Evolutionary conservation across 495 filamentous ascomycete species (phyloP), one percentile per base, ranked within the genome.

Genomic region (Penicillium manginii): DNA sequence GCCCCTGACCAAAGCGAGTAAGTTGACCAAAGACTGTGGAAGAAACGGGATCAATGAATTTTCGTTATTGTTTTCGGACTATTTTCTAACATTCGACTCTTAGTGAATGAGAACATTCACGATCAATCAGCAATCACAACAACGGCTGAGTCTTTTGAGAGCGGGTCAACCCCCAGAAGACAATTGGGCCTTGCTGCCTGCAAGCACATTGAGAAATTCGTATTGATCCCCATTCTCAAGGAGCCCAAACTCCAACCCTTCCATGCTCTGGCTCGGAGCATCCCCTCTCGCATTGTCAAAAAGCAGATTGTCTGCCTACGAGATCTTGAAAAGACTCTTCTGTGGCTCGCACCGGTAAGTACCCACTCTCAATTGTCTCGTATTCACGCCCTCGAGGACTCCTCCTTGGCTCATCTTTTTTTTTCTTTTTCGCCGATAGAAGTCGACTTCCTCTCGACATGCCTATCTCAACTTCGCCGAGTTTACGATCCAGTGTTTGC

Each of bases 311-410:
- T 87, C 57, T 94, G 88, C 75, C 84, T 97, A 10, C 82, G 92
- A 68, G 92, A 96, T 71, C 81, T 96, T 26, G 92, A 97, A 75
- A 96, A 96, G 83, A 91, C 89, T 12, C 76, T 97, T 48, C 82
- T 96, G 62, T 91, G 88, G 72, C 80, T 93, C 58, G 91, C 92
- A 74, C 90, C 90, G 61, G 92, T 96, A 84, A 93, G 92, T 94
- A n/a, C 15, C 15, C n/a, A 18, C 15, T 43, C 40, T 37, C 35
- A 4, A n/a, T 37, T 14, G 35, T 43, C 40, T 43, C 3, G 6
- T 43, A 17, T 43, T 43, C 40, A n/a, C 15, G 35, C 35, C n/a
- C 40, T 43, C 17, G 40, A 43, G 40, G 40, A 18, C 15, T 43
- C 40, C 40, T 47, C 51, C 66, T 68, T 74, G 71, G 79, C 75